These are phyloP conservation scores for Aureobasidium pullulans DNA, from an alignment of 2,329 filamentous ascomycete genomes.

Conservation along the genomic window DNA sequence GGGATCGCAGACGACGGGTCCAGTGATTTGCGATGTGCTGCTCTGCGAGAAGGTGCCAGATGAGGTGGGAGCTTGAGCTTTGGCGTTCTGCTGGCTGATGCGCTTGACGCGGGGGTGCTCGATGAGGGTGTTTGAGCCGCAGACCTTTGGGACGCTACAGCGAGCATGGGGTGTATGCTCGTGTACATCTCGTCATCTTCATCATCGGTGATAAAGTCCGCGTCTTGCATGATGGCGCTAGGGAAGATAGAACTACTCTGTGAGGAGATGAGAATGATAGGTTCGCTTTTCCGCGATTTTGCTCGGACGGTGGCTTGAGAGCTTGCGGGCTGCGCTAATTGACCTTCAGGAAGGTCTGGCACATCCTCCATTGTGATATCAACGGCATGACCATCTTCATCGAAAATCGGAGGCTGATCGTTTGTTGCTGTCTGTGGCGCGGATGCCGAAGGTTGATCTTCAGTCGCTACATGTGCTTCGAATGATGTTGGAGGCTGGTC, in stretches of 20 bases:
- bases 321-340: neutral
- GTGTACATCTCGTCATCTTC: neutral
- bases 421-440: too few species aligned
- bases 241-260: neutral
- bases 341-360: too few species aligned
- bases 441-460: too few species aligned
- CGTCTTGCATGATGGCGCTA: neutral
- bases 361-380: too few species aligned
- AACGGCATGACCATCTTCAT: too few species aligned
- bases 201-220: neutral
- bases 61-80: neutral
- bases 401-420: too few species aligned
- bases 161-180: neutral
- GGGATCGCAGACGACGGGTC: neutral
- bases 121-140: neutral
- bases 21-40: neutral
- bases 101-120: neutral
- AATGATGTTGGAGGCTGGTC: too few species aligned
- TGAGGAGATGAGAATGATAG: neutral
- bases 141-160: neutral
- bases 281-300: neutral
- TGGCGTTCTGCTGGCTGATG: neutral
- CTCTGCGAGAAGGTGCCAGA: neutral
- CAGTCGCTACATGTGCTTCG: too few species aligned
- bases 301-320: neutral